phyloP scores from a whole-genome alignment of 306 rosid genomes.

The Prunus mira region DNA sequence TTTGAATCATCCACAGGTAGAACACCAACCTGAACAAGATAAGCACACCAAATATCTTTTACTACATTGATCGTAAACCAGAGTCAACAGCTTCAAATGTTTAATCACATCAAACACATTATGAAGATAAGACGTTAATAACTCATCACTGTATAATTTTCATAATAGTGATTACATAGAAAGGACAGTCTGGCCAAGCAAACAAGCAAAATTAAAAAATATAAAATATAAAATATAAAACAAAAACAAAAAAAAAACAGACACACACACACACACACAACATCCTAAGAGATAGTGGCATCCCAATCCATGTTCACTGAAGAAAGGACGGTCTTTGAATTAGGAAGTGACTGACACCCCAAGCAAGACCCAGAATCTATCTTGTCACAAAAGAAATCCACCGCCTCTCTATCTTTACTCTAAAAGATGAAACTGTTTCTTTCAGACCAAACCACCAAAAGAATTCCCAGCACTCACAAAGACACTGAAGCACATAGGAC shows the following conservation, averaged over 20 bases:
- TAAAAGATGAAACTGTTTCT: neutral
- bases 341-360: neutral
- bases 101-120: conserved; percentile 12
- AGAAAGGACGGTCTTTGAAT: neutral
- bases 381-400: neutral
- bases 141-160: neutral
- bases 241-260: neutral
- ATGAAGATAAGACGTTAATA: neutral
- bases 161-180: neutral
- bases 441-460: neutral
- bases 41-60: conserved; percentile 14
- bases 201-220: neutral
- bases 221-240: neutral
- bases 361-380: neutral
- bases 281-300: neutral
- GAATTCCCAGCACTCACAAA: neutral
- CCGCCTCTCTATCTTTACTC: neutral
- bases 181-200: neutral
- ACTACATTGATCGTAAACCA: neutral
- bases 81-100: neutral
- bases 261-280: neutral
- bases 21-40: conserved; percentile 80
- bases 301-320: neutral
- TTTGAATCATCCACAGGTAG: conserved; percentile 90
- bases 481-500: neutral